Evolutionary conservation across 257 asterid species (phyloP).

Genomic region (Solanum chmielewskii): DNA sequence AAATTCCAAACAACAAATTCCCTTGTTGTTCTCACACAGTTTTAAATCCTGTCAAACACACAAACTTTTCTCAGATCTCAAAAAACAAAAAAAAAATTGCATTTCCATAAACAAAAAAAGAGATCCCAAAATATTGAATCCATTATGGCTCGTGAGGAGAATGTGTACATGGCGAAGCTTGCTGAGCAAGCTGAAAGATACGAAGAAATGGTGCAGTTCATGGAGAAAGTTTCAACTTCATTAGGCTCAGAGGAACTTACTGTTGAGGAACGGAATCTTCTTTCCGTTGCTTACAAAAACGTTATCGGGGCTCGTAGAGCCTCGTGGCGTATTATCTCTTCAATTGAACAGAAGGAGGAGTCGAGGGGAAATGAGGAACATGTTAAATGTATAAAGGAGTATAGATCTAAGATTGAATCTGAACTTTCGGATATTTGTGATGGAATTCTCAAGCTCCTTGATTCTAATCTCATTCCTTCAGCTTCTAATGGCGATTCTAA

Average conservation of each 20-base stretch:
- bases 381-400: conserved; percentile 4
- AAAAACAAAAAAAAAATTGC: background rate
- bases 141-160: conserved; percentile 30
- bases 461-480: conserved; percentile 1
- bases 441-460: conserved; percentile 7
- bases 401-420: conserved; percentile 9
- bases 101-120: background rate
- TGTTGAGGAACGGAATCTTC: conserved; percentile 16
- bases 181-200: conserved; percentile 24
- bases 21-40: background rate
- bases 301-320: conserved; percentile 24
- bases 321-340: conserved; percentile 19
- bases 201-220: conserved; percentile 22
- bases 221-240: conserved; percentile 17
- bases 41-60: background rate
- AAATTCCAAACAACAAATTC: background rate
- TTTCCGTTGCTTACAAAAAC: conserved; percentile 18
- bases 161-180: conserved; percentile 19
- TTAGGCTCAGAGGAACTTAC: conserved; percentile 11
- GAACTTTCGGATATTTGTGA: conserved; percentile 11
- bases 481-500: conserved; percentile 4
- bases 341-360: conserved; percentile 20
- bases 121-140: conserved; percentile 3
- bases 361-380: conserved; percentile 16
- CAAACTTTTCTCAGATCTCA: background rate